phyloP scores from a whole-genome alignment of 768 basidiomycete species.

The Kwoniella pini region DNA sequence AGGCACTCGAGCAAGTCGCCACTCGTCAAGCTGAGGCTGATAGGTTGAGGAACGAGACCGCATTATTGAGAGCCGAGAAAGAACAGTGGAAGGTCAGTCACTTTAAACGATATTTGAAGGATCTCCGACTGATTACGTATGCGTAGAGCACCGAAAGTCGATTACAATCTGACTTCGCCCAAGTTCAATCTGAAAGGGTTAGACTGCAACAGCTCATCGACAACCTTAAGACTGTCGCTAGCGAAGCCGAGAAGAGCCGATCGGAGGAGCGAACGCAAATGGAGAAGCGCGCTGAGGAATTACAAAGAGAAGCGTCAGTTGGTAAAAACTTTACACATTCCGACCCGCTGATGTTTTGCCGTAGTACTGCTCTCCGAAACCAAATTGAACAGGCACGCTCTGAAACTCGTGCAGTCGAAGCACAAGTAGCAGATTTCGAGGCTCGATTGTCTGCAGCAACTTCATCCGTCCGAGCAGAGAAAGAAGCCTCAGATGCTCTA shows the following conservation, averaged over 20 bases:
- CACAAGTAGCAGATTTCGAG: slow-evolving; percentile 29
- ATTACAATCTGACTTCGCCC: slow-evolving; percentile 81
- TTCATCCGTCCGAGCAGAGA: slow-evolving; percentile 33
- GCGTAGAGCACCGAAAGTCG: slow-evolving; percentile 72
- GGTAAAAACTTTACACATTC: no score
- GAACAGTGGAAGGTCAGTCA: slow-evolving; percentile 83
- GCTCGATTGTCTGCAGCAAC: slow-evolving; percentile 36
- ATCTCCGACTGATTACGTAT: background rate
- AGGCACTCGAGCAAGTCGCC: slow-evolving; percentile 68
- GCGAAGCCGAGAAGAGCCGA: slow-evolving; percentile 77
- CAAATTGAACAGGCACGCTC: slow-evolving; percentile 40
- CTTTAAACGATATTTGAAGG: slow-evolving; percentile 34
- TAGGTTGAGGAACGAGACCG: slow-evolving; percentile 77
- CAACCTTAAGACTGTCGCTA: slow-evolving; percentile 87
- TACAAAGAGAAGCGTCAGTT: slow-evolving; percentile 75
- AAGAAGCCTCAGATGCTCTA: slow-evolving; percentile 38
- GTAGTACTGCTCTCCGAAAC: slow-evolving; percentile 37
- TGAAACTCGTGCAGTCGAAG: slow-evolving; percentile 41
- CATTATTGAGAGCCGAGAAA: slow-evolving; percentile 89
- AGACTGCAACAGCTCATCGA: slow-evolving; percentile 83
- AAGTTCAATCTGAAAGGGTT: slow-evolving; percentile 74
- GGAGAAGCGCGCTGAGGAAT: slow-evolving; percentile 73
- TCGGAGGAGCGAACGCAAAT: slow-evolving; percentile 79
- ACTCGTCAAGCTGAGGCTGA: slow-evolving; percentile 66
- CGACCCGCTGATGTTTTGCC: slow-evolving; percentile 17